Evolutionary conservation across 495 filamentous ascomycete species (phyloP).

Genomic region (Diplogelasinospora grovesii): DNA sequence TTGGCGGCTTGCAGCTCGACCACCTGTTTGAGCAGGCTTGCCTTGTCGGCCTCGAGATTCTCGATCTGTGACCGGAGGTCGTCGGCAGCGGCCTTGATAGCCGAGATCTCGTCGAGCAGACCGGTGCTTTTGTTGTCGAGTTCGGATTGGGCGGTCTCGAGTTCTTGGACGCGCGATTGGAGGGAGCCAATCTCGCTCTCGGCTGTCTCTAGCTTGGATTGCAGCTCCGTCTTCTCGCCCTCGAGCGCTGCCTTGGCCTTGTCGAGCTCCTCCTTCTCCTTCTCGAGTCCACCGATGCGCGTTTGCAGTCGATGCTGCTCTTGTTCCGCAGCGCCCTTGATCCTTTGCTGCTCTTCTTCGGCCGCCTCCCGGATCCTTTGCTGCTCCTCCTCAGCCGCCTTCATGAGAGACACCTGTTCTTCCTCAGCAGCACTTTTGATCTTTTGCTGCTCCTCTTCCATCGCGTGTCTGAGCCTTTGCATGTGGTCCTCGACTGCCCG

Average conservation of each 20-base stretch:
- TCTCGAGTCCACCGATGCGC: conserved; percentile 29
- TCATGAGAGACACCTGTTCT: conserved; percentile 18
- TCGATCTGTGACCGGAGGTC: conserved; percentile 23
- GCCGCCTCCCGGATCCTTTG: conserved; percentile 6
- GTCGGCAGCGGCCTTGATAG: conserved; percentile 12
- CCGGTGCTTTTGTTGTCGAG: conserved; percentile 14
- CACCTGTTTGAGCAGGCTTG: conserved; percentile 27
- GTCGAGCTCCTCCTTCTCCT: conserved; percentile 30
- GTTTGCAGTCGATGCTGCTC: conserved; percentile 12
- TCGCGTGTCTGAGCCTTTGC: conserved; percentile 10
- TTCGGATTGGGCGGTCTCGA: conserved; percentile 17
- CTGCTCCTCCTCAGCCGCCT: conserved; percentile 8
- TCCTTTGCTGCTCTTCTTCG: conserved; percentile 9
- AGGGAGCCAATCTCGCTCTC: conserved; percentile 19
- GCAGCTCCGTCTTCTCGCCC: conserved; percentile 29
- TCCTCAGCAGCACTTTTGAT: conserved; percentile 14
- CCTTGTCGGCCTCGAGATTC: conserved; percentile 30
- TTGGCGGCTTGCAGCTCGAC: conserved; percentile 15
- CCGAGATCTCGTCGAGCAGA: conserved; percentile 16
- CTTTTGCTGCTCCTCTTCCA: conserved; percentile 17
- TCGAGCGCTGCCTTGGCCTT: conserved; percentile 23
- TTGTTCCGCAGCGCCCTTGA: conserved; percentile 15
- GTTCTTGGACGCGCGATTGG: conserved; percentile 12
- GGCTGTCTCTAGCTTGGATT: conserved; percentile 17
- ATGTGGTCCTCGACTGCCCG: conserved; percentile 17